Conservation (phyloP, 768 basidiomycete species). For the Mycena leptocephala region DNA sequence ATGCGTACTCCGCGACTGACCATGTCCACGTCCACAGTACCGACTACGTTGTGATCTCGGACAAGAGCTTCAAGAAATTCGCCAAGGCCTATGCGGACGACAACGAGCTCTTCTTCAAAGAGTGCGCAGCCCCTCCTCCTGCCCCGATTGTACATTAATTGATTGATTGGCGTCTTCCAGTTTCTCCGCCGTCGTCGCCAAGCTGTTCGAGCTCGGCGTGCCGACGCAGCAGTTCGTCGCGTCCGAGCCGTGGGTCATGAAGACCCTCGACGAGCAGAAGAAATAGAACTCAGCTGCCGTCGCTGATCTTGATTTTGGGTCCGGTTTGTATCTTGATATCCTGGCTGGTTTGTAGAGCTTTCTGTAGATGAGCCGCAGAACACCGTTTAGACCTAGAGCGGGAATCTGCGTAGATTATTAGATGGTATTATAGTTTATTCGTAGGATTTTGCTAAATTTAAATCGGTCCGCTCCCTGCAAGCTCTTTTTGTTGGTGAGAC, state of each 20-base stretch:
- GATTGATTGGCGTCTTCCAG: conserved; percentile 55
- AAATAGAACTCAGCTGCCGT: neutral
- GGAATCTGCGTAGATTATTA: conserved; percentile 26
- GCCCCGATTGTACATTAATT: conserved; percentile 22
- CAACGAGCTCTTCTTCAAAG: conserved; percentile 92
- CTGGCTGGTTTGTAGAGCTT: neutral
- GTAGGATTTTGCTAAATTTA: no score
- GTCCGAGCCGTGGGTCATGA: conserved; percentile 85
- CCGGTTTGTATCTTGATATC: neutral
- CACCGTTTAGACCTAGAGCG: conserved; percentile 8
- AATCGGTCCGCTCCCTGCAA: no score
- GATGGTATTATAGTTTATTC: neutral
- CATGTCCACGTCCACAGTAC: conserved; percentile 60
- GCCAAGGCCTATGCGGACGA: conserved; percentile 91
- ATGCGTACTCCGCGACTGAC: conserved; percentile 9
- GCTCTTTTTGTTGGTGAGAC: no score
- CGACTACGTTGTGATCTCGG: conserved; percentile 90
- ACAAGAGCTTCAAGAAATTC: conserved; percentile 94
- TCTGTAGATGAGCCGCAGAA: conserved; percentile 11
- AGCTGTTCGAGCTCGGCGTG: conserved; percentile 95
- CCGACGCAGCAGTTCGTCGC: conserved; percentile 84
- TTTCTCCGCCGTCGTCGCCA: conserved; percentile 85
- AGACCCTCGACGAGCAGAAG: conserved; percentile 66
- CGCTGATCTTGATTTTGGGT: neutral
- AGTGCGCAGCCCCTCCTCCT: conserved; percentile 68